Conservation (phyloP, 139 green algal species). For the Tetradesmus obliquus region DNA sequence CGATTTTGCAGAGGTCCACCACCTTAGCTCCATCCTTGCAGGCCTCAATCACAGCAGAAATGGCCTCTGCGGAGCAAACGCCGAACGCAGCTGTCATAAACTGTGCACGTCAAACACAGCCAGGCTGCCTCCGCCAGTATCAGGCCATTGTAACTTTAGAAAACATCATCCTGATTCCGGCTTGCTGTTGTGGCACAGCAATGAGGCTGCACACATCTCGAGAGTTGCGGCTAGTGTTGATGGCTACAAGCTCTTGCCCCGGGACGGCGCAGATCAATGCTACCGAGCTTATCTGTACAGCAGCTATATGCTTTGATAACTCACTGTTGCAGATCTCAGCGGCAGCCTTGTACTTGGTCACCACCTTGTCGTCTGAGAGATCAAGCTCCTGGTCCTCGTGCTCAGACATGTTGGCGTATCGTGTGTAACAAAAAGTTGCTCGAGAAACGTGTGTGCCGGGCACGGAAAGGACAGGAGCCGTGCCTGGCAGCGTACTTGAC, state of each 20-base stretch:
- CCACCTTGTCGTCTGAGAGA: conserved; percentile 89
- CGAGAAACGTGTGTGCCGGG: background rate
- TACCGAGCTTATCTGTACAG: background rate
- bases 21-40: conserved; percentile 92
- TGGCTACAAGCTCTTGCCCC: background rate
- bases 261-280: background rate
- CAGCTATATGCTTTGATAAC: conserved; percentile 38
- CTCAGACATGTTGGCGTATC: conserved; percentile 18
- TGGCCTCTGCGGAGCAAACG: conserved; percentile 76
- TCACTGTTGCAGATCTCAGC: conserved; percentile 97
- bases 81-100: conserved; percentile 17
- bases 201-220: background rate
- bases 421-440: background rate
- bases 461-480: background rate
- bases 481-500: background rate
- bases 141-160: background rate
- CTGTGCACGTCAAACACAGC: conserved; percentile 14
- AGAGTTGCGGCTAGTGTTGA: background rate
- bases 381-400: conserved; percentile 74
- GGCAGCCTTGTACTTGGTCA: conserved; percentile 99
- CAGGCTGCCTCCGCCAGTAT: background rate
- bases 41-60: conserved; percentile 78
- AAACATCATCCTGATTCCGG: background rate
- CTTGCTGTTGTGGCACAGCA: background rate
- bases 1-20: conserved; percentile 88